A percentile compares a stretch with the other conserved stretches of the same genome.
Conservation (phyloP, 306 rosid species). For the Oemleria cerasiformis region DNA sequence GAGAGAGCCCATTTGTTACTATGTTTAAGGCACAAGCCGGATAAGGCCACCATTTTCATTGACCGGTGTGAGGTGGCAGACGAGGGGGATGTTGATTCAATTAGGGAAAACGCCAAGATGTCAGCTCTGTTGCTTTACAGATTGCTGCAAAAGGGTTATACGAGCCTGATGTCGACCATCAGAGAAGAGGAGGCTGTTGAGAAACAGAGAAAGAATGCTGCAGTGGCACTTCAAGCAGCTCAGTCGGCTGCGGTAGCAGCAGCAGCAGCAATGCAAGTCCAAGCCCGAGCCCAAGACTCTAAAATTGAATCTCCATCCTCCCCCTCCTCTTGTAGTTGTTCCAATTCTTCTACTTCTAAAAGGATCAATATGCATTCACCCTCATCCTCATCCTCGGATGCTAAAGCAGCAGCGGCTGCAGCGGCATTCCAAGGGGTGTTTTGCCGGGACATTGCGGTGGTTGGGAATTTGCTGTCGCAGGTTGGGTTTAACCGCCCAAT, state of each 20-base stretch:
- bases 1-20: constrained; percentile 79
- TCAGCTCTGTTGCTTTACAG: constrained; percentile 68
- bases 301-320: constrained; percentile 21
- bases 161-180: constrained; percentile 53
- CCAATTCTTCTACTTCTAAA: constrained; percentile 16
- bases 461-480: constrained; percentile 75
- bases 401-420: constrained; percentile 23
- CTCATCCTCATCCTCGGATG: constrained; percentile 18
- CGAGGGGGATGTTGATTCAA: constrained; percentile 64
- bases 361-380: background rate
- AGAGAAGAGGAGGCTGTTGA: constrained; percentile 75
- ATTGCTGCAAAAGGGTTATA: constrained; percentile 85
- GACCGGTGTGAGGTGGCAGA: constrained; percentile 79
- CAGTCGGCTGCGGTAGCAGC: background rate
- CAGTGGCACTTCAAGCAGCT: constrained; percentile 49
- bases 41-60: constrained; percentile 59
- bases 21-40: constrained; percentile 78
- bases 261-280: constrained; percentile 37
- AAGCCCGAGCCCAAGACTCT: constrained; percentile 30
- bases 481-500: constrained; percentile 75
- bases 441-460: constrained; percentile 80
- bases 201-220: constrained; percentile 59
- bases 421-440: constrained; percentile 72
- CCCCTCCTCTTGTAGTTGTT: background rate
- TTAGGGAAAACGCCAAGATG: constrained; percentile 77